Evolutionary conservation across 2,329 filamentous ascomycete genomes (phyloP).

Genomic region (Claviceps pazoutovae): DNA sequence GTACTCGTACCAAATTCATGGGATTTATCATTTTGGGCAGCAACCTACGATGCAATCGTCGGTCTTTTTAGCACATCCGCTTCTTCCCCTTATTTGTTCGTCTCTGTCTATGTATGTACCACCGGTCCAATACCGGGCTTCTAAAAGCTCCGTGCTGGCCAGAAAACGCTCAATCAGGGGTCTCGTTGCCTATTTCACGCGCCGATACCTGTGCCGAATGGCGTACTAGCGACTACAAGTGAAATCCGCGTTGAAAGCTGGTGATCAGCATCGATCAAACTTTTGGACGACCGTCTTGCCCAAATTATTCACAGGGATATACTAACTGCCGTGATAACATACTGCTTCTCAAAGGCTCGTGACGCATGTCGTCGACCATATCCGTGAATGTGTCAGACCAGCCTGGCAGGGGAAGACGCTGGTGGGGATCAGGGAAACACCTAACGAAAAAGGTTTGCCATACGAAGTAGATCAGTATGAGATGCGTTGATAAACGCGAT

Average conservation of each 20-base stretch:
- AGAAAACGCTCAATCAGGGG: neutral
- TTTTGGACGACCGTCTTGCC: neutral
- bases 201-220: neutral
- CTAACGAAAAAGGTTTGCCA: neutral
- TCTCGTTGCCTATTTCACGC: neutral
- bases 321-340: neutral
- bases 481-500: neutral
- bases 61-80: neutral
- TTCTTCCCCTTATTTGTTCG: neutral
- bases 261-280: neutral
- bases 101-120: neutral
- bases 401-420: neutral
- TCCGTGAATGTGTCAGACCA: neutral
- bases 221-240: neutral
- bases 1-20: neutral
- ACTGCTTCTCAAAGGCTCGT: neutral
- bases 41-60: neutral
- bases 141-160: neutral
- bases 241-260: neutral
- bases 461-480: neutral
- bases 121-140: neutral
- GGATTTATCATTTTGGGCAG: neutral
- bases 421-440: neutral
- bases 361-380: neutral
- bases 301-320: neutral